phyloP scores from a whole-genome alignment of 108 stramenopile species.

The Mayamaea pseudoterrestris region DNA sequence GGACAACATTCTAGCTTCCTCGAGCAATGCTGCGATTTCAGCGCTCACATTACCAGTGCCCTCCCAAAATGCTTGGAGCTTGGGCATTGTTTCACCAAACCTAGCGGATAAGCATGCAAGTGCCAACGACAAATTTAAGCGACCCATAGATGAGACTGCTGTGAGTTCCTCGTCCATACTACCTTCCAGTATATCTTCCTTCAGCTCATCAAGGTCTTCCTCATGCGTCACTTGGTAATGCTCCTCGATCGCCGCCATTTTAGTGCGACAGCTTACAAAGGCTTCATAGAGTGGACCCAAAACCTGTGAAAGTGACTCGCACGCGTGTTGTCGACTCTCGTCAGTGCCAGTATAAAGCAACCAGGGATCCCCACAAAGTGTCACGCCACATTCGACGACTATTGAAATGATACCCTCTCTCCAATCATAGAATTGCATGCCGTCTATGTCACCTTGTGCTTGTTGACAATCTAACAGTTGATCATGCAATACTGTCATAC shows the following conservation, averaged over 20 bases:
- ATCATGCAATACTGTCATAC: slow-evolving; percentile 42
- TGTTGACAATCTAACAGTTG: slow-evolving; percentile 46
- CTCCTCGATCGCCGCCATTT: slow-evolving; percentile 69
- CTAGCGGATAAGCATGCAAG: slow-evolving; percentile 38
- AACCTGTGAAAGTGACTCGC: slow-evolving; percentile 21
- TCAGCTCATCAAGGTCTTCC: slow-evolving; percentile 65
- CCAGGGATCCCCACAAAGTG: slow-evolving; percentile 70
- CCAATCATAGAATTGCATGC: slow-evolving; percentile 53
- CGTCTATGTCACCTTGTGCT: slow-evolving; percentile 52
- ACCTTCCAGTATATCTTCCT: slow-evolving; percentile 61
- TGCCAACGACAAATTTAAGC: slow-evolving; percentile 43
- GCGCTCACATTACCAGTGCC: slow-evolving; percentile 27
- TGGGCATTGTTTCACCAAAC: slow-evolving; percentile 39
- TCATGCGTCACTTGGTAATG: slow-evolving; percentile 42
- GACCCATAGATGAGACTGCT: slow-evolving; percentile 45
- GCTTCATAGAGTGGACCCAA: slow-evolving; percentile 58
- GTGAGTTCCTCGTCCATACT: slow-evolving; percentile 72
- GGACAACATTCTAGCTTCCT: slow-evolving; percentile 67
- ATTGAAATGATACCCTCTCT: slow-evolving; percentile 53
- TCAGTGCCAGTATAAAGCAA: slow-evolving; percentile 42
- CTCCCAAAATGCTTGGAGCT: slow-evolving; percentile 40
- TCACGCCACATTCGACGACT: slow-evolving; percentile 49
- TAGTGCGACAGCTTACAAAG: slow-evolving; percentile 45
- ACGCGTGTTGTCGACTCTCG: slow-evolving; percentile 25
- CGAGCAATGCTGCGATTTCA: slow-evolving; percentile 61